Conservation (phyloP, 2,329 filamentous ascomycete species). For the Pseudogymnoascus sp. region DNA sequence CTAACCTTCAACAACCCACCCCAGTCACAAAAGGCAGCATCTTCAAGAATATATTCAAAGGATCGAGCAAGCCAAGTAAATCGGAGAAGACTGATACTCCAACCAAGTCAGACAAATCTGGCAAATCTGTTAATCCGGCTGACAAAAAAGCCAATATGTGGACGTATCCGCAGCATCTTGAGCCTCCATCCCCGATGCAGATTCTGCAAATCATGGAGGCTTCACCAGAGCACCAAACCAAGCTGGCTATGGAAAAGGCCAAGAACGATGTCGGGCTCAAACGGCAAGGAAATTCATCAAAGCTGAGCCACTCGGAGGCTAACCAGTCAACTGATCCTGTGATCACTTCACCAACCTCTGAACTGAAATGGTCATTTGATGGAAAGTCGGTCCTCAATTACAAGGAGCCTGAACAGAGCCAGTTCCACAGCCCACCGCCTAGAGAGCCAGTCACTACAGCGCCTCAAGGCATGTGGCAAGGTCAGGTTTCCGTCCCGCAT, state of each 20-base stretch:
- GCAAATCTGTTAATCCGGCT: not conserved
- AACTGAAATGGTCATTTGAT: not conserved
- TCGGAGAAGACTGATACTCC: too few species aligned
- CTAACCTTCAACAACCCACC: not conserved
- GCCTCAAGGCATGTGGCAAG: not conserved
- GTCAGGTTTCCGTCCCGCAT: not conserved
- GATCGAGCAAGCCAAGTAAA: not conserved
- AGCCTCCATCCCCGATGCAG: not conserved
- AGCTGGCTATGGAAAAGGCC: not conserved
- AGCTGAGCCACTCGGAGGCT: not conserved
- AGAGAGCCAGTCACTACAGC: not conserved
- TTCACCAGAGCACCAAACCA: not conserved
- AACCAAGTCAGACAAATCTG: not conserved
- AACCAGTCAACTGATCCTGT: not conserved
- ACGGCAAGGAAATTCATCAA: not conserved
- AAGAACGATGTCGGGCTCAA: not conserved
- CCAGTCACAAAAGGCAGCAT: not conserved
- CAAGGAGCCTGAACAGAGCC: not conserved
- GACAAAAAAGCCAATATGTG: not conserved
- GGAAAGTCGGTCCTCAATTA: not conserved
- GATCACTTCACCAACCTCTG: not conserved
- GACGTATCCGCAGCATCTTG: not conserved
- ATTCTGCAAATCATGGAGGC: not conserved
- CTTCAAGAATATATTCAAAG: not conserved
- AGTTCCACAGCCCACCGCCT: not conserved